Base-by-base conservation (phyloP, 306 rosid species). In the Senna tora region DNA sequence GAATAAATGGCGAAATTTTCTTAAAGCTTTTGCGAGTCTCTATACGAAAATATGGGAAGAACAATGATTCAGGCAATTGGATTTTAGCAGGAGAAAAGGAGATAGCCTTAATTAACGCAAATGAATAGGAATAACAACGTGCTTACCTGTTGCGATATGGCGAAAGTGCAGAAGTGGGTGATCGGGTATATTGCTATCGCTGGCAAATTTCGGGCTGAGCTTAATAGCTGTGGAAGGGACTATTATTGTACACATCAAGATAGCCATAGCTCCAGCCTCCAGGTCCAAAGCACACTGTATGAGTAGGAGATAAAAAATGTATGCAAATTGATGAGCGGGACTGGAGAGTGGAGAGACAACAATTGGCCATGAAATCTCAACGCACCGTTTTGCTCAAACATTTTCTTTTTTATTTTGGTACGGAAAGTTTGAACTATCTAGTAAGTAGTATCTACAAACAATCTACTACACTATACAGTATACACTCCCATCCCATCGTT, bases 71-170 rank as follows among this genome's bases (percentile, higher is more conserved):
- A 9, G 41, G 38, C 11, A 65, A 50, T 56, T 61, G 76, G 62
- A 52, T 47, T 12, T 69, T 11, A 28, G 57, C n/a, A 36, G 45
- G 55, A 33, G 5, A 22, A 25, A 70, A 17, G n/a, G 33, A 9
- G 42, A 67, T 20, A 22, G 42, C 15, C 1, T 9, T 6, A 47
- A 74, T 16, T 52, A 39, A 72, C 16, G 72, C 25, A 66, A 68
- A 34, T 0, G 55, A 81, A 33, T 55, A 60, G 63, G 69, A 71
- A 4, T 52, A 34, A 51, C 5, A 62, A 67, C 38, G 41, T 50
- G 53, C 45, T 73, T 76, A 87, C 98, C 93, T 69, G 76, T 16
- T 69, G 76, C 14, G 58, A 69, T 78, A 68, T 57, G 74, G 60
- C 52, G 74, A 30, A 53, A 22, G 47, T 14, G 46, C 20, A 61